Evolutionary conservation across 2,329 filamentous ascomycete species (phyloP).

Genomic region (Xylaria multiplex): DNA sequence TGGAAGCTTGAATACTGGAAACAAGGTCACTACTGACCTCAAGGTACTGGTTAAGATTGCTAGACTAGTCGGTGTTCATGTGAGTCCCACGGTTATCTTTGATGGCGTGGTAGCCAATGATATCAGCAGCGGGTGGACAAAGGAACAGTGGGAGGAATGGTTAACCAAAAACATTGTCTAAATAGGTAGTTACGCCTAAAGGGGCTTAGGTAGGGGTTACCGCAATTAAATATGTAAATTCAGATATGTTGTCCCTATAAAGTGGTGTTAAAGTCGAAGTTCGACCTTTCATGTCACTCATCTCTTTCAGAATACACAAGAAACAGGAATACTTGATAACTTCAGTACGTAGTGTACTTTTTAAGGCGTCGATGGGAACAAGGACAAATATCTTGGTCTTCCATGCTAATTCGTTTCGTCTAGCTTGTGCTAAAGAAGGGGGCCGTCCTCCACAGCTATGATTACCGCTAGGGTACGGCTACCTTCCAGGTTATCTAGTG

Average conservation of each 20-base stretch:
- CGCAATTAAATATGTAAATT: constrained; percentile 46
- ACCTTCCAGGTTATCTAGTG: constrained; percentile 10
- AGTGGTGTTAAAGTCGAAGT: not conserved
- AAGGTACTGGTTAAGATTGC: constrained; percentile 86
- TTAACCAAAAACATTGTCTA: constrained; percentile 66
- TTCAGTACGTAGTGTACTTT: no score
- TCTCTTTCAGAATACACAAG: no score
- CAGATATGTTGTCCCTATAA: not conserved
- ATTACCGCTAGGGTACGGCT: no score
- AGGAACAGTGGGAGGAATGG: constrained; percentile 88
- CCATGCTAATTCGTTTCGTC: no score
- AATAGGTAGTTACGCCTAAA: constrained; percentile 14
- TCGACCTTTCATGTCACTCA: no score
- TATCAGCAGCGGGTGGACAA: constrained; percentile 81
- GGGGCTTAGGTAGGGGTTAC: not conserved
- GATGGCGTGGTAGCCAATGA: constrained; percentile 84
- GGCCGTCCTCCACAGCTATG: no score
- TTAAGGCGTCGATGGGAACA: no score
- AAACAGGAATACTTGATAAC: no score
- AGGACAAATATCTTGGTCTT: no score
- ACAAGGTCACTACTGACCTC: constrained; percentile 83
- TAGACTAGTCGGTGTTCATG: constrained; percentile 83
- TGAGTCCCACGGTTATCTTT: constrained; percentile 89
- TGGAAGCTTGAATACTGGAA: constrained; percentile 79
- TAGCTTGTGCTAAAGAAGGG: no score